Base-by-base conservation (phyloP, 179 eudicot genomes). In the Silene vulgaris region DNA sequence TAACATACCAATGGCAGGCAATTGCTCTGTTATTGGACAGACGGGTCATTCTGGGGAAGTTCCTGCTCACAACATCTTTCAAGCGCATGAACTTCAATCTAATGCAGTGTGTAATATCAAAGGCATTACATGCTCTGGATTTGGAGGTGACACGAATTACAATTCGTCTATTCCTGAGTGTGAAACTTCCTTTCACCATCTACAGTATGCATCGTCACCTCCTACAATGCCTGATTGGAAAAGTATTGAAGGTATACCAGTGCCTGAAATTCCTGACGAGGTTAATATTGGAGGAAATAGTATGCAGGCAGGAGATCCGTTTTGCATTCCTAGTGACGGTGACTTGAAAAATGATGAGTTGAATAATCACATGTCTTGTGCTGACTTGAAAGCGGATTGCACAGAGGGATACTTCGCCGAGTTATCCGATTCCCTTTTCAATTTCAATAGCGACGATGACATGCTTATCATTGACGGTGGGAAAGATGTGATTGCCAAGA, bases 141-240 rank as follows among this genome's bases (percentile, higher is more conserved):
- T 73, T 69, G 78, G 68, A 65, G 82, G 72, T 60, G 69, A 50
- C 57, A 50, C 57, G n/a, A 50, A 13, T 50, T 50, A 75, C 69
- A 80, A 70, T 76, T 65, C 82, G 4, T 64, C 81, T 12, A 75
- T 74, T 62, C 57, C 87, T 68, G 89, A 82, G 63, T 80, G 82
- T 73, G 86, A 73, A 69, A 63, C 77, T 56, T 43, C 87, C 11
- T 84, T 77, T 52, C 87, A 75, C 62, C 85, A 83, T 80, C 70
- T 89, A 66, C 86, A 81, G 13, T 81, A 77, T 75, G 62, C 84
- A 76, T 80, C 88, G 68, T 72, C 88, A 35, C 83, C 84, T 48
- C 85, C 88, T 73, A 80, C 79, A 16, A 81, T 82, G 81, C 79
- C 89, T 5, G 82, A 72, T 56, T 84, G 89, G 90, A 77, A 79